phyloP scores from a whole-genome alignment of 2,329 filamentous ascomycete species.

The Penicillium rolfsii region DNA sequence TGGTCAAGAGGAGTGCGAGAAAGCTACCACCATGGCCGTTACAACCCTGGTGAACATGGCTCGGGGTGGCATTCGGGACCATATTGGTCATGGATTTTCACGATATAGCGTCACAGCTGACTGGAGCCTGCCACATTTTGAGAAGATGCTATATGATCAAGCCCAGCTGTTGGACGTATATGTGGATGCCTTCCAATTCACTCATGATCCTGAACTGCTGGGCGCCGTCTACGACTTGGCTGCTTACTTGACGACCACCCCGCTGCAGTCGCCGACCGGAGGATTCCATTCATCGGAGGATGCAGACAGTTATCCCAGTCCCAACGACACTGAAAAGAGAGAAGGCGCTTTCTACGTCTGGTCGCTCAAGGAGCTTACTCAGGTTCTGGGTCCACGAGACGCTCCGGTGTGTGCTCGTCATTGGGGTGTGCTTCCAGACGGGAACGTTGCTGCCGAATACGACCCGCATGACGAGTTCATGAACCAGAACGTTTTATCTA shows the following conservation, averaged over 20 bases:
- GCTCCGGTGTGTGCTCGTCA: conserved; percentile 77
- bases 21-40: conserved; percentile 77
- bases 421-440: conserved; percentile 80
- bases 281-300: conserved; percentile 89
- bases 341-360: conserved; percentile 96
- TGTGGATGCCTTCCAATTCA: conserved; percentile 79
- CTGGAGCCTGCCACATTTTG: conserved; percentile 94
- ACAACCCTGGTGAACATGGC: conserved; percentile 80
- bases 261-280: conserved; percentile 68
- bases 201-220: conserved; percentile 70
- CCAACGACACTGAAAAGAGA: conserved; percentile 77
- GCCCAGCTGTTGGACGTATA: conserved; percentile 82
- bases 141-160: conserved; percentile 96
- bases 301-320: conserved; percentile 77
- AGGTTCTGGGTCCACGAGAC: conserved; percentile 69
- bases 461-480: conserved; percentile 94
- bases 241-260: conserved; percentile 77
- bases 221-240: conserved; percentile 79
- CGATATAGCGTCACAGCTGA: conserved; percentile 88
- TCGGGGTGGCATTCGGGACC: conserved; percentile 71
- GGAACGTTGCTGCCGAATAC: conserved; percentile 79
- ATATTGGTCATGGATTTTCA: conserved; percentile 76
- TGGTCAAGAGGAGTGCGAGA: conserved; percentile 74
- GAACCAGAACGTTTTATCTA: conserved; percentile 84
- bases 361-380: conserved; percentile 84